A percentile compares a stretch with the other conserved stretches of the same genome.
phyloP scores from a whole-genome alignment of 2,329 filamentous ascomycete species.

The Diaporthe ilicicola region DNA sequence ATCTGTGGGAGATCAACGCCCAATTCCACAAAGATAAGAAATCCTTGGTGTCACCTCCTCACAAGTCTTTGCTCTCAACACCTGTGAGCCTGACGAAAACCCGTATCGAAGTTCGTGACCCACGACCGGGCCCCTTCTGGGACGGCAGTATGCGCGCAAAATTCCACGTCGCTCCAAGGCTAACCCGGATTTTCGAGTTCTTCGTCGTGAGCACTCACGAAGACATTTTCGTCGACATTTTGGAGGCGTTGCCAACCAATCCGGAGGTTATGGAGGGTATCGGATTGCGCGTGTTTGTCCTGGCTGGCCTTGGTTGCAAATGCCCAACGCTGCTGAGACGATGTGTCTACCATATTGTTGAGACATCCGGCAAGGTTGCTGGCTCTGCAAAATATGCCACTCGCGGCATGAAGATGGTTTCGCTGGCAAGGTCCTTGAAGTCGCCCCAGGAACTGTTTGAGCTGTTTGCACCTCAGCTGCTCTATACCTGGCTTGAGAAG shows the following conservation, averaged over 20 bases:
- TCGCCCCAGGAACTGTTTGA: constrained; percentile 77
- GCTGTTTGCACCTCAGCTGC: constrained; percentile 86
- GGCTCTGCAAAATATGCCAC: constrained; percentile 74
- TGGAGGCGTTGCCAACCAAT: constrained; percentile 80
- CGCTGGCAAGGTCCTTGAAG: constrained; percentile 69
- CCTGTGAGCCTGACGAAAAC: neutral
- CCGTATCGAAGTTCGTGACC: constrained; percentile 23
- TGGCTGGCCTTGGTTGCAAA: constrained; percentile 78
- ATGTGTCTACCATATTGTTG: constrained; percentile 93
- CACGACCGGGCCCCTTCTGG: constrained; percentile 59
- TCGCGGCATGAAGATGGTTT: constrained; percentile 73
- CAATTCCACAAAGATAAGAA: constrained; percentile 66
- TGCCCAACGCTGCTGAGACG: constrained; percentile 89
- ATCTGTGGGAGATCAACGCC: constrained; percentile 72
- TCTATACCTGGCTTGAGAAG: constrained; percentile 87
- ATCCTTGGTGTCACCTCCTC: constrained; percentile 63
- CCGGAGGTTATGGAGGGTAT: constrained; percentile 81
- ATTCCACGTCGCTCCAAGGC: constrained; percentile 73
- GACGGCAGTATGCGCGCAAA: constrained; percentile 76
- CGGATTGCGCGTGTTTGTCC: constrained; percentile 79
- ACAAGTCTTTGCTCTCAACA: constrained; percentile 75
- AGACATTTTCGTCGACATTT: constrained; percentile 82
- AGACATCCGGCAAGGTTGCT: constrained; percentile 79
- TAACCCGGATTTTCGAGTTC: constrained; percentile 80
- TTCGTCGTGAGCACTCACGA: constrained; percentile 88